Evolutionary conservation across 257 asterid species (phyloP).

Genomic region (Solanum chilense): DNA sequence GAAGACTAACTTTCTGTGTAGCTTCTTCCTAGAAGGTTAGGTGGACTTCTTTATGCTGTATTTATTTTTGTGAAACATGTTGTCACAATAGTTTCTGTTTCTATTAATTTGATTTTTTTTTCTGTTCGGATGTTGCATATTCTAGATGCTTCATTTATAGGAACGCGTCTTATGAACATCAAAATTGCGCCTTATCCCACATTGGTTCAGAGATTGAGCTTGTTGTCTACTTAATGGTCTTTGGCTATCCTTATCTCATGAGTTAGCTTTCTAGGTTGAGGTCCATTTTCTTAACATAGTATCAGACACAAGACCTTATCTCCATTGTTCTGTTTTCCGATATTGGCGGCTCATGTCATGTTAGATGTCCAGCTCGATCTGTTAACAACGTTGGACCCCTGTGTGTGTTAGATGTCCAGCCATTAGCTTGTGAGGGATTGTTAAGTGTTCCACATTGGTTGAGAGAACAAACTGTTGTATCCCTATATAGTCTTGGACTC

Average conservation of each 20-base stretch:
- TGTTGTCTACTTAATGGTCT: background rate
- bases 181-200: background rate
- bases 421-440: background rate
- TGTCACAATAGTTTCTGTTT: background rate
- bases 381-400: background rate
- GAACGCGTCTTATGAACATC: background rate
- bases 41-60: background rate
- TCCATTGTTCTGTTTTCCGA: background rate
- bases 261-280: background rate
- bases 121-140: background rate
- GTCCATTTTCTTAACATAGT: background rate
- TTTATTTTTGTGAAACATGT: background rate
- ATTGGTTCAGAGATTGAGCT: background rate
- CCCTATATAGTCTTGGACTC: background rate
- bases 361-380: background rate
- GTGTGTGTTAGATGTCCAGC: background rate
- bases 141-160: background rate
- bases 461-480: background rate
- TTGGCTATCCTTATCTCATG: background rate
- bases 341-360: background rate
- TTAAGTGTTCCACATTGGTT: background rate
- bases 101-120: background rate
- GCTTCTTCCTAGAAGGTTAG: background rate
- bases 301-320: background rate
- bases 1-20: background rate